Evolutionary conservation across 2,329 filamentous ascomycete genomes (phyloP).

Genomic region (Periconia digitata): DNA sequence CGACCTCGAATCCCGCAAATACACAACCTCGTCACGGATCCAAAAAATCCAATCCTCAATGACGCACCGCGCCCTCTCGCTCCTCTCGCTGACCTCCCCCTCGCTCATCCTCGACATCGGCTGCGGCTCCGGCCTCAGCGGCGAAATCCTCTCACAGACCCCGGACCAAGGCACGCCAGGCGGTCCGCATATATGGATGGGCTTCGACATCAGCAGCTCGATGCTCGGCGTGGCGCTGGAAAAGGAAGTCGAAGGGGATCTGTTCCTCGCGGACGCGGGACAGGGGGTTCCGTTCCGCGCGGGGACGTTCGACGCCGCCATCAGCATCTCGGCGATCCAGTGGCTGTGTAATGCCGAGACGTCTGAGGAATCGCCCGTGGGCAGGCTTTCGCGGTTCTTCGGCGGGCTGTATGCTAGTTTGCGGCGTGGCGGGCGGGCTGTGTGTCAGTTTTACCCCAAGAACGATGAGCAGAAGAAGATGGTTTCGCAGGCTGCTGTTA

Average conservation of each 20-base stretch:
- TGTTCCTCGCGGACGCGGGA: constrained; percentile 93
- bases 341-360: constrained; percentile 97
- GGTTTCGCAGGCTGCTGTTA: constrained; percentile 88
- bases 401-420: constrained; percentile 86
- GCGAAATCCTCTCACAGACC: constrained; percentile 84
- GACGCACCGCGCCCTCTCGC: constrained; percentile 89
- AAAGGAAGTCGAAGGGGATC: constrained; percentile 86
- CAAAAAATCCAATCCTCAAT: constrained; percentile 93
- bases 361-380: constrained; percentile 78
- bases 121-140: constrained; percentile 90
- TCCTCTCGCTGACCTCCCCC: constrained; percentile 77
- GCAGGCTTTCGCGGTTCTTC: constrained; percentile 82
- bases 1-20: constrained; percentile 92
- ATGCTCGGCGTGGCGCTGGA: constrained; percentile 97
- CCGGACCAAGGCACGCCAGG: constrained; percentile 63
- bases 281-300: constrained; percentile 93
- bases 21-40: constrained; percentile 94
- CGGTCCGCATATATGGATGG: constrained; percentile 92
- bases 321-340: constrained; percentile 94
- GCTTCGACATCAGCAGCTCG: constrained; percentile 91
- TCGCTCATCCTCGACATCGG: constrained; percentile 95
- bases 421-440: constrained; percentile 80
- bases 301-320: constrained; percentile 90
- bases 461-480: constrained; percentile 89
- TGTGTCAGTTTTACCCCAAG: constrained; percentile 98